Conservation (phyloP, 2,329 filamentous ascomycete species). For the Coleophoma eucalyptorum region DNA sequence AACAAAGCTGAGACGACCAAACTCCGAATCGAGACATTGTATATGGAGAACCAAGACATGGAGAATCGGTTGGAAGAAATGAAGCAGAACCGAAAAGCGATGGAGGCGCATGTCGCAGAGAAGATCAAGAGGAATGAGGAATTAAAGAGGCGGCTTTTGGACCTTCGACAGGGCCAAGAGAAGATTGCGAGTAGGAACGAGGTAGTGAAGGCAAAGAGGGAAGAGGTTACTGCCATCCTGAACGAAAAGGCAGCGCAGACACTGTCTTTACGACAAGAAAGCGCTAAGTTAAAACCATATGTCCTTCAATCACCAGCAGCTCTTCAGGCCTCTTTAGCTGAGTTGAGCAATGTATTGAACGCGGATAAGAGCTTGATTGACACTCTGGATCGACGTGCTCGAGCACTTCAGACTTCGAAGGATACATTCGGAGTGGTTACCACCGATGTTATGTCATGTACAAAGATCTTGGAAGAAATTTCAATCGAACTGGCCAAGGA, state of each 20-base stretch:
- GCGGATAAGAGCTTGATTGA: conserved; percentile 84
- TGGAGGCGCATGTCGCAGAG: conserved; percentile 77
- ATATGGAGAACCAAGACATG: conserved; percentile 82
- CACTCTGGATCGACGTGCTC: conserved; percentile 77
- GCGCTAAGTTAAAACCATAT: conserved; percentile 85
- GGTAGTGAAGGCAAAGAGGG: conserved; percentile 76
- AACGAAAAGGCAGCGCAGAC: conserved; percentile 70
- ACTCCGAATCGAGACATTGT: conserved; percentile 79
- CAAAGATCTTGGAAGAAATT: conserved; percentile 86
- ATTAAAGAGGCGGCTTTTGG: conserved; percentile 75
- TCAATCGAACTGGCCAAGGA: conserved; percentile 81
- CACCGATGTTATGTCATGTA: conserved; percentile 81
- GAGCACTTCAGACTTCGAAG: conserved; percentile 85
- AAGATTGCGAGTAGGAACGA: conserved; percentile 79
- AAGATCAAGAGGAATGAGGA: conserved; percentile 86
- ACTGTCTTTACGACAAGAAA: conserved; percentile 75
- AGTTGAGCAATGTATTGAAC: conserved; percentile 74
- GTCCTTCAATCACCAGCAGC: conserved; percentile 83
- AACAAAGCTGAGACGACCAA: conserved; percentile 87
- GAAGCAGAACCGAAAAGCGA: conserved; percentile 72
- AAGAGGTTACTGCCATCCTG: conserved; percentile 65
- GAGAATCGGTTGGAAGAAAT: conserved; percentile 77
- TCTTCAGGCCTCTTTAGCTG: conserved; percentile 76
- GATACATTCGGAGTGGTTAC: conserved; percentile 85
- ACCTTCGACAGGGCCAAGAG: conserved; percentile 78